Evolutionary conservation across 129 eudicot genomes (phyloP), one percentile per base, ranked within the genome.

Genomic region (Flaveria brownii): DNA sequence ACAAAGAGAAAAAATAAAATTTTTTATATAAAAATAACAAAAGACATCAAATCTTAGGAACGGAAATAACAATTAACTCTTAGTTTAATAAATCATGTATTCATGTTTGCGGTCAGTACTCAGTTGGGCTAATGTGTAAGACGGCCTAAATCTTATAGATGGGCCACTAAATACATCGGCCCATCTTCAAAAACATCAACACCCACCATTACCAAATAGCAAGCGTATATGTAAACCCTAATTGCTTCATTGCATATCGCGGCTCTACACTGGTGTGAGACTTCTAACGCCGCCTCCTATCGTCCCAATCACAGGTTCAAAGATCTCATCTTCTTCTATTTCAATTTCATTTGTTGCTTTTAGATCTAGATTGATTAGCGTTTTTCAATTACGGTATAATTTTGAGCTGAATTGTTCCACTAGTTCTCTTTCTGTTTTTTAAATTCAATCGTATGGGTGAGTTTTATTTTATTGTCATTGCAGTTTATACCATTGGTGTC

Each of bases 201-300:
- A 68, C 56, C 70, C 36, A 5, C 9, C 17, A 18, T 13, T 45
- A 57, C 1, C 36, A 68, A 77, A 22, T 45, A 57, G 0, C 36
- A 68, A 77, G 39, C 42, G 55, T 77, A 77, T 77, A 77, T 76
- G 7, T 77, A 77, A 67, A 77, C 81, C 81, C 81, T 77, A 77
- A 17, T 17, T n/a, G 46, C 22, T 39, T 12, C 30, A 36, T 76
- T 4, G 14, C 13, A 1, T 66, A 66, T 65, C 43, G 65, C 80
- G 80, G 60, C 78, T 73, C 57, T 41, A 41, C 78, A 73, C 4
- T 12, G 63, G 23, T 36, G 56, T 7, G 8, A 66, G 43, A 16
- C 39, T 52, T 54, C 47, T 20, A 52, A 5, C 81, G 74, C 82
- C 82, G 77, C 72, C 77, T 70, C 50, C 5, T 17, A 25, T 42